Conservation (phyloP, 805 yeast species). For the Tetrapisispora namnaoensis region DNA sequence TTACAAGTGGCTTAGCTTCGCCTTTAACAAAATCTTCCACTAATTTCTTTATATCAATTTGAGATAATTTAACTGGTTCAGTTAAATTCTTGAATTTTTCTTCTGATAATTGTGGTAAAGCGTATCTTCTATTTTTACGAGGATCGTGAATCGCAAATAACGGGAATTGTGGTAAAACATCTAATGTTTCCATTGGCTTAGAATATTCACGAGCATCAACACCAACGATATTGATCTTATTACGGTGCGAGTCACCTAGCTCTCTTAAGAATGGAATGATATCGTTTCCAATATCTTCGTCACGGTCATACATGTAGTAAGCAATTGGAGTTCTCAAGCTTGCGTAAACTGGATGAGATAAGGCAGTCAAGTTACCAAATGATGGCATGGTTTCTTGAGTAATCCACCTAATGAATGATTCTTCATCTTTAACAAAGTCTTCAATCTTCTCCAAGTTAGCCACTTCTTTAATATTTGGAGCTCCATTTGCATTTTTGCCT, state of each 20-base stretch:
- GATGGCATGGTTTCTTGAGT: slow-evolving; percentile 62
- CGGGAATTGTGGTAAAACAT: slow-evolving; percentile 80
- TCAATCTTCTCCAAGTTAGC: slow-evolving; percentile 18
- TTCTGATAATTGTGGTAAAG: slow-evolving; percentile 48
- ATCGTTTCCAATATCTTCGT: slow-evolving; percentile 51
- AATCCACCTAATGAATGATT: slow-evolving; percentile 17
- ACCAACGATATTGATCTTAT: slow-evolving; percentile 78
- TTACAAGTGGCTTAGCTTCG: slow-evolving; percentile 57
- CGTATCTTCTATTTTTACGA: slow-evolving; percentile 61
- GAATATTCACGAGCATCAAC: slow-evolving; percentile 74
- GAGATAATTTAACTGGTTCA: slow-evolving; percentile 34
- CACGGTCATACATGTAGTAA: slow-evolving; percentile 68
- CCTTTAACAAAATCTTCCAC: slow-evolving; percentile 56
- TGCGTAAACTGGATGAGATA: slow-evolving; percentile 68
- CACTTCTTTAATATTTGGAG: slow-evolving; percentile 1
- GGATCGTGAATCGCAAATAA: slow-evolving; percentile 80
- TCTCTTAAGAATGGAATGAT: slow-evolving; percentile 37
- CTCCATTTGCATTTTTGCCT: not conserved
- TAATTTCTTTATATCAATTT: slow-evolving; percentile 47
- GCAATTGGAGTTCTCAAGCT: slow-evolving; percentile 67
- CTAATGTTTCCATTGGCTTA: slow-evolving; percentile 76
- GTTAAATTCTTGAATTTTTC: slow-evolving; percentile 20
- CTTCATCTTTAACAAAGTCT: slow-evolving; percentile 10
- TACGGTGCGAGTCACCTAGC: slow-evolving; percentile 67
- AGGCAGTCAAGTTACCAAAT: slow-evolving; percentile 80